Conservation (phyloP, 2,329 filamentous ascomycete species). For the Aspergillus costaricaensis region DNA sequence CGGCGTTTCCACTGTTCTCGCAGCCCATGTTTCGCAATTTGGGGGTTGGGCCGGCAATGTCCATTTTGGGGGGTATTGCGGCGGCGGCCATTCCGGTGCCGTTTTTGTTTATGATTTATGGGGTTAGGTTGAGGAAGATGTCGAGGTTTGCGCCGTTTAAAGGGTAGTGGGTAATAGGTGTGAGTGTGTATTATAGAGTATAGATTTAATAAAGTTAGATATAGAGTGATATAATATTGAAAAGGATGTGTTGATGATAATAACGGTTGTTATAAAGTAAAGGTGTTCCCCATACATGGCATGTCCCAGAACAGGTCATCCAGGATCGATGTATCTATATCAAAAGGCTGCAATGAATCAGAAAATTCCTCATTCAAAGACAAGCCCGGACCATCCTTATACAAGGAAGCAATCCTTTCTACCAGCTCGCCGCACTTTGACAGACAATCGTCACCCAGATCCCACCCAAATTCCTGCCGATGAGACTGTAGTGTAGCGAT, state of each 20-base stretch:
- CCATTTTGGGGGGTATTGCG: slow-evolving; percentile 57
- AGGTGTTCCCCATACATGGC: background rate
- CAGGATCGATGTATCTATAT: background rate
- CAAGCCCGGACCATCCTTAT: background rate
- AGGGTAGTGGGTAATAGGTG: background rate
- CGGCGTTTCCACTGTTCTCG: slow-evolving; percentile 48
- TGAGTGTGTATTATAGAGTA: background rate
- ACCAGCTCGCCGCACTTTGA: slow-evolving; percentile 52
- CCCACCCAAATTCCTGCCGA: slow-evolving; percentile 48
- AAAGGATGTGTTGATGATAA: background rate
- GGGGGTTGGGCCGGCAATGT: slow-evolving; percentile 63
- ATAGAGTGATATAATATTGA: background rate
- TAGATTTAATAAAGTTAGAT: background rate
- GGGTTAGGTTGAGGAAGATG: background rate
- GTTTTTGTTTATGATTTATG: slow-evolving; percentile 41
- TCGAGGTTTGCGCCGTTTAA: slow-evolving; percentile 2
- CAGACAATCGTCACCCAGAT: slow-evolving; percentile 55
- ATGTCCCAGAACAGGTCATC: background rate
- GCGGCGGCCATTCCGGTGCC: slow-evolving; percentile 46
- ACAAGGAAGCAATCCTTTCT: slow-evolving; percentile 37
- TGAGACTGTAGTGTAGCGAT: slow-evolving; percentile 45
- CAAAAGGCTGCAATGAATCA: background rate
- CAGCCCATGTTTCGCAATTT: slow-evolving; percentile 60
- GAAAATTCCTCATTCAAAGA: background rate
- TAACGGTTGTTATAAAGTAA: too few species aligned